Conservation (phyloP, 441 rosid species). For the Isatis lusitanica region DNA sequence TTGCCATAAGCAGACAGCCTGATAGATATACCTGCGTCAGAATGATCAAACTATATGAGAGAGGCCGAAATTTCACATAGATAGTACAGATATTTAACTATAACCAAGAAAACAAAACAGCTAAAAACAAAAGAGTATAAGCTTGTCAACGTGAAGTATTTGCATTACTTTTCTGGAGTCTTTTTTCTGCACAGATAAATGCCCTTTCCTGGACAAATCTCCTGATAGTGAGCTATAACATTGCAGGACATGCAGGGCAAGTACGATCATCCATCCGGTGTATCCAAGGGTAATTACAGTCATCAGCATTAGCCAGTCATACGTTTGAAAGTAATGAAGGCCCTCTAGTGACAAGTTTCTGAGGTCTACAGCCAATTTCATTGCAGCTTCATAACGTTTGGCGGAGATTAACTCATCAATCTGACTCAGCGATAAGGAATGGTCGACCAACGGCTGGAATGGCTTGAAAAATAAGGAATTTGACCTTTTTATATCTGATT, state of each 20-base stretch:
- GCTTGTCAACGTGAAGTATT: slow-evolving; percentile 20
- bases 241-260: slow-evolving; percentile 81
- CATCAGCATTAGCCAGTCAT: slow-evolving; percentile 97
- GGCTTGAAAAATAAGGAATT: slow-evolving; percentile 79
- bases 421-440: slow-evolving; percentile 48
- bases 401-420: slow-evolving; percentile 67
- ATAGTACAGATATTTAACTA: neutral
- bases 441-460: slow-evolving; percentile 71
- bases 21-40: slow-evolving; percentile 58
- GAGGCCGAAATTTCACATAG: neutral
- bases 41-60: slow-evolving; percentile 35
- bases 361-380: slow-evolving; percentile 66
- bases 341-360: slow-evolving; percentile 86
- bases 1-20: slow-evolving; percentile 68
- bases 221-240: slow-evolving; percentile 71
- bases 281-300: slow-evolving; percentile 82
- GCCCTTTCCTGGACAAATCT: slow-evolving; percentile 51
- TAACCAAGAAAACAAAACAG: slow-evolving; percentile 4
- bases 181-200: slow-evolving; percentile 47
- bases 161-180: slow-evolving; percentile 73
- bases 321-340: slow-evolving; percentile 93
- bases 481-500: slow-evolving; percentile 74
- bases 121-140: neutral
- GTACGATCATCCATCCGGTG: slow-evolving; percentile 88
- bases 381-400: slow-evolving; percentile 62